These are phyloP conservation scores for Rubus parviflorus DNA, from an alignment of 306 rosid species.

Conservation along the genomic window DNA sequence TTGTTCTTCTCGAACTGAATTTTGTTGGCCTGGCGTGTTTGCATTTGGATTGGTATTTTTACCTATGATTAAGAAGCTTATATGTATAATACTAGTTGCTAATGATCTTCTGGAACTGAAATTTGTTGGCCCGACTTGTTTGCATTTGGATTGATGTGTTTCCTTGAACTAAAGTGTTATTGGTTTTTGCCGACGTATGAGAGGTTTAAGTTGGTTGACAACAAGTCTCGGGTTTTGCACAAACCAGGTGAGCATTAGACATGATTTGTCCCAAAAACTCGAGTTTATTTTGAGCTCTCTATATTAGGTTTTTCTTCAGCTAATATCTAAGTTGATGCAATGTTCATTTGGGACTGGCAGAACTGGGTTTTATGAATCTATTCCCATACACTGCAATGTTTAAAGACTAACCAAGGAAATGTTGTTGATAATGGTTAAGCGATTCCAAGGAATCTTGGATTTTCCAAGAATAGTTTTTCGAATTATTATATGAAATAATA, in stretches of 20 bases:
- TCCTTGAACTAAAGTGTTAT: neutral
- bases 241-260: neutral
- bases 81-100: neutral
- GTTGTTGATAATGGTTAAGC: too few species aligned
- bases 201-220: too few species aligned
- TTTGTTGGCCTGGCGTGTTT: neutral
- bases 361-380: neutral
- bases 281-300: neutral
- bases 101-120: neutral
- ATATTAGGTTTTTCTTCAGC: too few species aligned
- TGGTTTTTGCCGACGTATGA: neutral
- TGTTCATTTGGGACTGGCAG: neutral
- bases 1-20: neutral
- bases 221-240: too few species aligned
- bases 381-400: too few species aligned
- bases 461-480: too few species aligned
- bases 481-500: too few species aligned
- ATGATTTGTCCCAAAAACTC: neutral
- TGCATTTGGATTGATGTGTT: neutral
- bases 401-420: too few species aligned
- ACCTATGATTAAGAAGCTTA: neutral
- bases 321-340: too few species aligned
- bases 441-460: too few species aligned
- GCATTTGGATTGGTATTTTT: neutral
- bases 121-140: too few species aligned